phyloP scores from a whole-genome alignment of 371 early-diverging fungal genomes.

The Mucor lusitanicus region DNA sequence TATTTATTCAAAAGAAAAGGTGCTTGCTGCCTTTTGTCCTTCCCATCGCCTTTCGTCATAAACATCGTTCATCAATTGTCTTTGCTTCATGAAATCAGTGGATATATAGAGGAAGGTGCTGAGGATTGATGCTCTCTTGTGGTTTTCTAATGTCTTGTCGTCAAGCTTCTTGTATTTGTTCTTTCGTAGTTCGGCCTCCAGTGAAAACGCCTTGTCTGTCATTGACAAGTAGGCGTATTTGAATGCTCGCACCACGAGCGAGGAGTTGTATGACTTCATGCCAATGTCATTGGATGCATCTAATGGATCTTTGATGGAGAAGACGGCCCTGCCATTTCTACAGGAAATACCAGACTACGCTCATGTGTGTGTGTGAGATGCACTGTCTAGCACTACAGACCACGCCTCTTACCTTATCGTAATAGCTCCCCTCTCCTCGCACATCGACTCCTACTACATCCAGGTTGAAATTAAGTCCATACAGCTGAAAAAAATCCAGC shows the following conservation, averaged over 20 bases:
- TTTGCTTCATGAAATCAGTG: conserved; percentile 18
- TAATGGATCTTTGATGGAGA: conserved; percentile 63
- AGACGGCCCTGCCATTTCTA: conserved; percentile 30
- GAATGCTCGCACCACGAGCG: conserved; percentile 15
- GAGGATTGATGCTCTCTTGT: conserved; percentile 9
- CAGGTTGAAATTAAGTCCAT: conserved; percentile 83
- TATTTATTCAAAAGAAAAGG: conserved; percentile 7
- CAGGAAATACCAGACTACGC: conserved; percentile 5
- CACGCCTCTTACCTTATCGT: conserved; percentile 43
- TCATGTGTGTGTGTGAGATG: not conserved
- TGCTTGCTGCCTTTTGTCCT: conserved; percentile 12
- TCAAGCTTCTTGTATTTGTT: conserved; percentile 9
- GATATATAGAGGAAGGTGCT: conserved; percentile 15
- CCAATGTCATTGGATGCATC: conserved; percentile 65
- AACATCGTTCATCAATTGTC: conserved; percentile 16
- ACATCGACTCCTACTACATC: conserved; percentile 71
- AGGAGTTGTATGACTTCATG: conserved; percentile 37
- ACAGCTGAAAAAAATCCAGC: conserved; percentile 94
- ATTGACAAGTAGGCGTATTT: conserved; percentile 26
- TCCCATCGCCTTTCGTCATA: conserved; percentile 21
- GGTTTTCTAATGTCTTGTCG: not conserved
- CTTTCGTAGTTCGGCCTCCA: conserved; percentile 19
- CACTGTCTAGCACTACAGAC: not conserved
- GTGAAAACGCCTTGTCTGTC: conserved; percentile 14
- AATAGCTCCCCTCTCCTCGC: conserved; percentile 59